A percentile compares a stretch with the other conserved stretches of the same genome.
These are phyloP conservation scores for Aspergillus sergii DNA, from an alignment of 2,329 filamentous ascomycete species.

Conservation along the genomic window DNA sequence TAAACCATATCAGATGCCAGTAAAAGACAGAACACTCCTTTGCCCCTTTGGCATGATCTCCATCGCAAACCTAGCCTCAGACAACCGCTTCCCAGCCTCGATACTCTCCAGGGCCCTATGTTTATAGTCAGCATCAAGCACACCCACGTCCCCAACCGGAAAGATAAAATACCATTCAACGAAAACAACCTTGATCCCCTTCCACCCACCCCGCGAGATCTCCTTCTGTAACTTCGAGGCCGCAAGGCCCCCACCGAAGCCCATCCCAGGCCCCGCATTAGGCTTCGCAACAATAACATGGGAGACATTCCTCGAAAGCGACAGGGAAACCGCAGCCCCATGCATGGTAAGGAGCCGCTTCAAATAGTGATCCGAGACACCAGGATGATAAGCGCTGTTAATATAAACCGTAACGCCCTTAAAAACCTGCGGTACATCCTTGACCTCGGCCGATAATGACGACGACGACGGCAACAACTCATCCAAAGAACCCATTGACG, in stretches of 20 bases:
- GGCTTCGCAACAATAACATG: constrained; percentile 79
- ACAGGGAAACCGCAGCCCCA: constrained; percentile 71
- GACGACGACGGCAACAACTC: neutral
- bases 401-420: constrained; percentile 75
- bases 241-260: constrained; percentile 75
- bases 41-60: constrained; percentile 65
- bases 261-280: constrained; percentile 46
- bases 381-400: constrained; percentile 81
- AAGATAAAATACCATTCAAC: constrained; percentile 68
- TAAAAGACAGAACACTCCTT: constrained; percentile 62
- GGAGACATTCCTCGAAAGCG: constrained; percentile 75
- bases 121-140: constrained; percentile 21
- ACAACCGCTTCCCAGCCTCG: constrained; percentile 70
- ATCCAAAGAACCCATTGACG: neutral
- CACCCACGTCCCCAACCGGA: neutral
- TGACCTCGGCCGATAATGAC: neutral
- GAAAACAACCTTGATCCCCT: constrained; percentile 74
- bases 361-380: constrained; percentile 82
- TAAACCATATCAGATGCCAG: constrained; percentile 5
- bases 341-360: constrained; percentile 76
- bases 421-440: constrained; percentile 59
- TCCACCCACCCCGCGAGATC: constrained; percentile 67
- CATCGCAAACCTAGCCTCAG: constrained; percentile 72
- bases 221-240: constrained; percentile 80
- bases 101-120: constrained; percentile 80